Base-by-base conservation (phyloP, 352 stramenopile species). In the Pythium chondricola region DNA sequence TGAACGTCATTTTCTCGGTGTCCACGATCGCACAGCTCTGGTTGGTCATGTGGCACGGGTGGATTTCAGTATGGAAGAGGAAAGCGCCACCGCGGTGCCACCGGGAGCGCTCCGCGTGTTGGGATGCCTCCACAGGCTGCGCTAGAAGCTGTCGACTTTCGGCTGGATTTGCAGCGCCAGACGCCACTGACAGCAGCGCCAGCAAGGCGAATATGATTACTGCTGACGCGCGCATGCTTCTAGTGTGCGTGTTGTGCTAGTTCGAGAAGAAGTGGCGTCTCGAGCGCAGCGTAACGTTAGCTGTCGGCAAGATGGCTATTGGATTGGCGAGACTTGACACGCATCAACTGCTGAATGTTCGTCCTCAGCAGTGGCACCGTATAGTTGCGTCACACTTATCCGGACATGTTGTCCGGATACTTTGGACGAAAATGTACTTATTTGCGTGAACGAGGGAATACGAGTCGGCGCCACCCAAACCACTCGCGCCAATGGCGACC, bases 71-170 rank as follows among this genome's bases (percentile, higher is more conserved):
- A 32, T 74, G 65, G 48, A 61, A 67, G 48, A 57, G 46, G 51
- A 63, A 71, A 4, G 59, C 65, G 18, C 50, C 65, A 33, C 65
- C 65, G 32, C 65, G 53, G 38, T 68, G 56, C 63, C 63, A 72
- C 10, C 58, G 52, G 38, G 64, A 67, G 32, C 48, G 38, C 54
- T 50, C 57, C 24, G 25, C 4, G 29, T 53, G 55, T 49, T n/a
- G n/a, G n/a, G n/a, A n/a, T n/a, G n/a, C n/a, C n/a, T n/a, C n/a
- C n/a, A n/a, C n/a, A n/a, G n/a, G n/a, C n/a, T n/a, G n/a, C n/a
- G n/a, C n/a, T n/a, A n/a, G n/a, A n/a, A n/a, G n/a, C n/a, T n/a
- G n/a, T n/a, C n/a, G n/a, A n/a, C n/a, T n/a, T n/a, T n/a, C n/a
- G n/a, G n/a, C n/a, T n/a, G n/a, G n/a, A n/a, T n/a, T n/a, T n/a